These are phyloP conservation scores for Cryphonectria parasitica DNA, from an alignment of 2,329 filamentous ascomycete genomes.

Conservation along the genomic window DNA sequence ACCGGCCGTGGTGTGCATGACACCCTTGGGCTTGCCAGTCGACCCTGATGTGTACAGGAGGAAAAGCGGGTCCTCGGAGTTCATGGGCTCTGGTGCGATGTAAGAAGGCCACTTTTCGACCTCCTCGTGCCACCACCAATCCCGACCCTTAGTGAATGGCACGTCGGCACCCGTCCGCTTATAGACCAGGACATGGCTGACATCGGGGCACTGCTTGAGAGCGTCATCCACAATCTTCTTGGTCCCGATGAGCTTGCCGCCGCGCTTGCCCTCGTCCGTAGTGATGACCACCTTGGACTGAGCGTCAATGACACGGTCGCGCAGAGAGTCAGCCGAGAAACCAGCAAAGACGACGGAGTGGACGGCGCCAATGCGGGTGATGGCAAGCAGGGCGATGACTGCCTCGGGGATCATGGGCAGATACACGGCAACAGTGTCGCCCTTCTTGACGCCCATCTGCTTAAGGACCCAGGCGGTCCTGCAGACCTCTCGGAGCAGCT, in stretches of 20 bases:
- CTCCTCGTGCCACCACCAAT: conserved; percentile 99
- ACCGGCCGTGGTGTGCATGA: conserved; percentile 95
- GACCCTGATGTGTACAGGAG: conserved; percentile 97
- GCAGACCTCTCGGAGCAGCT: conserved; percentile 91
- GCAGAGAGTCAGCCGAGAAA: conserved; percentile 94
- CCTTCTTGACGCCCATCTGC: conserved; percentile 95
- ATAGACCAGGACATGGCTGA: conserved; percentile 85
- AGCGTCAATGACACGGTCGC: conserved; percentile 91
- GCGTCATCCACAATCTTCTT: conserved; percentile 99
- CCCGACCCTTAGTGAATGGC: conserved; percentile 85
- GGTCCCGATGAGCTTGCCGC: conserved; percentile 94
- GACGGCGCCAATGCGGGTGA: conserved; percentile 87
- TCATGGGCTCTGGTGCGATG: conserved; percentile 85
- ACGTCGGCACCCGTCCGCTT: conserved; percentile 94
- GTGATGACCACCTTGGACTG: conserved; percentile 94
- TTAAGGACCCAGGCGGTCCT: conserved; percentile 85
- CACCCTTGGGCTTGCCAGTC: conserved; percentile 97
- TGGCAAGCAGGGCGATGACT: conserved; percentile 86
- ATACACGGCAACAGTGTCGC: conserved; percentile 96
- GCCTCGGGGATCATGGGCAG: conserved; percentile 99
- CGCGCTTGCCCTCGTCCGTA: conserved; percentile 95
- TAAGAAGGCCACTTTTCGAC: conserved; percentile 95
- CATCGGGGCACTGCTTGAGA: conserved; percentile 90
- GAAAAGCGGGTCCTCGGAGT: conserved; percentile 95
- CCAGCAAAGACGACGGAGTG: conserved; percentile 98